Base-by-base conservation (phyloP, 192 early-diverging fungal species). In the Diversispora epigaea region DNA sequence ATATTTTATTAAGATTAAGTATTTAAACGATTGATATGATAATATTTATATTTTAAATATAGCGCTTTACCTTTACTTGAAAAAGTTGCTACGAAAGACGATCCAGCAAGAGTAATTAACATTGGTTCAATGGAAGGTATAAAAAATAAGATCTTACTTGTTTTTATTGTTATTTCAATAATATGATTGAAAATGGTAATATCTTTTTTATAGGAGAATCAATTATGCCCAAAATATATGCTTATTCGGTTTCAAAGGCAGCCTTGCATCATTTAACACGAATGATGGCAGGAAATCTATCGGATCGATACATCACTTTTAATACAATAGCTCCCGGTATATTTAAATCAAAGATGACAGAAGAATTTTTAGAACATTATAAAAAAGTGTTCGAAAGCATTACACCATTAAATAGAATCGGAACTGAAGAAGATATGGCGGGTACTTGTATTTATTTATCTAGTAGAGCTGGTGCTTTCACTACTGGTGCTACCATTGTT, bases 361-460 rank as follows among this genome's bases (percentile, higher is more conserved):
- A 15, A 6, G 2, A 57, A 45, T 45, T 43, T 9, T 14, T 72
- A 19, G 25, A 58, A 47, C 19, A 12, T 22, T 15, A 6, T 45
- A 21, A 21, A 6, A 21, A 72, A 14, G 4, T 52, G 11, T 91
- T 93, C 50, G 83, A 88, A 0, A 62, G 73, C 7, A 56, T 62
- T 49, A 79, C 92, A 73, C 93, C 94, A 10, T 54, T 93, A 68
- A 86, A 87, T 14, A 86, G 95, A 19, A 92, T 98, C 71, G 96
- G 97, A 0, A 77, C 78, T 14, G 80, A 92, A 2, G 87, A 92
- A 76, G 96, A 97, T 83, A 92, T 97, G 85, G 94, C 92, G 56
- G 96, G 92, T n/a, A 83, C 93, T 2, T 87, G 89, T 22, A 80
- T 98, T 25, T 98, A 92, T 77, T 79, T 96, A 71, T 87, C 89